Evolutionary conservation across 257 asterid genomes (phyloP), one percentile per base, ranked within the genome.

Genomic region (Cruciata laevipes): DNA sequence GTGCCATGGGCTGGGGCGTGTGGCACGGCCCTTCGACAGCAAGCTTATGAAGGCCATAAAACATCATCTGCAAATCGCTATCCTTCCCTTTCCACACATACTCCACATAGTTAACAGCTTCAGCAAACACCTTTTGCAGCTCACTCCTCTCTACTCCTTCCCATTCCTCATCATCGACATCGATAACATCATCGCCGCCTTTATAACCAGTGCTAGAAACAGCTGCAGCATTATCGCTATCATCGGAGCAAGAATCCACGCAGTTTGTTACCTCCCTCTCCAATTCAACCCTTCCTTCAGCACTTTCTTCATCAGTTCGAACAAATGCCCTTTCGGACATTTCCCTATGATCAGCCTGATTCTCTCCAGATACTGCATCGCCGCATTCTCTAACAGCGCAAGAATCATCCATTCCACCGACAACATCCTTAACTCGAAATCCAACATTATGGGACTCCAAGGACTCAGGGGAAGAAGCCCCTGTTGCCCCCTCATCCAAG

Each of bases 71-170:
- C 75, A 82, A 84, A 76, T 85, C 83, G 62, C 81, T 85, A 61
- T 69, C 86, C 70, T 75, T 80, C 33, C 69, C 71, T 75, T 79
- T 78, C 32, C 79, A 72, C 56, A 93, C 85, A 65, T 64, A 84
- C 71, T 80, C 89, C 52, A 89, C 85, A 73, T 74, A 87, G 61
- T 89, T 84, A 27, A 87, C 90, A 64, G 96, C 98, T 71, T 79
- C 87, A 7, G 86, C 86, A 79, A 92, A 92, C 3, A 66, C 81
- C 66, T 83, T 85, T 81, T 92, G 97, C 82, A 89, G 68, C 68
- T 91, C 98, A 77, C 85, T 92, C 76, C 97, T 83, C 82, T 92
- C 98, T 27, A 92, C 78, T 20, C 96, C 96, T 69, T 92, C 98
- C 98, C 98, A 92, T 78, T 89, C 98, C 69, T 89, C 96, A 74